Conservation (phyloP, 441 rosid genomes). For the Jatropha podagrica region DNA sequence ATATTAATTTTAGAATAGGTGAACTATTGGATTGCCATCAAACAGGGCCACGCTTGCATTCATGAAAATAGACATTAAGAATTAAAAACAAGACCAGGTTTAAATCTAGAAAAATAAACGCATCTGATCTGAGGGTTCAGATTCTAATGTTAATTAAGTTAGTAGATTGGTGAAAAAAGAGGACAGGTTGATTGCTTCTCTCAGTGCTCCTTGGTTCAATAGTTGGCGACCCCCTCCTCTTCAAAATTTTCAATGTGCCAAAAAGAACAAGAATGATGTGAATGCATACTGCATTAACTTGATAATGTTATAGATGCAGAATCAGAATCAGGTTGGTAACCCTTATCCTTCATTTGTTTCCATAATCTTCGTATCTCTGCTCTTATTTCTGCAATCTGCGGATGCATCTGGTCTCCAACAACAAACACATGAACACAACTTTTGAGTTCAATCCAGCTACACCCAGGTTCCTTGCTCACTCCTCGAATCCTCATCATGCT, state of each 20-base stretch:
- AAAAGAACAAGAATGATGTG: slow-evolving; percentile 13
- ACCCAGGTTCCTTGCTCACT: slow-evolving; percentile 76
- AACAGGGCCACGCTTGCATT: too few species aligned
- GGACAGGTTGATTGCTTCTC: neutral
- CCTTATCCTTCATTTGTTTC: slow-evolving; percentile 63
- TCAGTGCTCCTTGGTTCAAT: too few species aligned
- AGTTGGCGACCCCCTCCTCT: too few species aligned
- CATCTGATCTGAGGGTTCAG: neutral
- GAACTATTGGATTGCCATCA: neutral
- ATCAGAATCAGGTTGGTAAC: slow-evolving; percentile 24
- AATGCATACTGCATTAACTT: slow-evolving; percentile 11
- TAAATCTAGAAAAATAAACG: neutral
- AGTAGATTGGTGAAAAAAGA: neutral
- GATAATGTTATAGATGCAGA: slow-evolving; percentile 12
- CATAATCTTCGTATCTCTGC: slow-evolving; percentile 39
- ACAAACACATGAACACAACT: slow-evolving; percentile 63
- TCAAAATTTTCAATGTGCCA: too few species aligned
- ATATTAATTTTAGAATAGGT: too few species aligned
- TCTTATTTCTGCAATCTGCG: slow-evolving; percentile 45
- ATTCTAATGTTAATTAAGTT: neutral
- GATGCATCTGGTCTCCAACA: slow-evolving; percentile 73
- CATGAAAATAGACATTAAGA: neutral
- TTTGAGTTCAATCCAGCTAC: slow-evolving; percentile 81
- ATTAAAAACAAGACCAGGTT: too few species aligned
- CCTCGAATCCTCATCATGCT: slow-evolving; percentile 59